A percentile compares a stretch with the other conserved stretches of the same genome.
Evolutionary conservation across 306 rosid genomes (phyloP).

Genomic region (Oemleria cerasiformis): DNA sequence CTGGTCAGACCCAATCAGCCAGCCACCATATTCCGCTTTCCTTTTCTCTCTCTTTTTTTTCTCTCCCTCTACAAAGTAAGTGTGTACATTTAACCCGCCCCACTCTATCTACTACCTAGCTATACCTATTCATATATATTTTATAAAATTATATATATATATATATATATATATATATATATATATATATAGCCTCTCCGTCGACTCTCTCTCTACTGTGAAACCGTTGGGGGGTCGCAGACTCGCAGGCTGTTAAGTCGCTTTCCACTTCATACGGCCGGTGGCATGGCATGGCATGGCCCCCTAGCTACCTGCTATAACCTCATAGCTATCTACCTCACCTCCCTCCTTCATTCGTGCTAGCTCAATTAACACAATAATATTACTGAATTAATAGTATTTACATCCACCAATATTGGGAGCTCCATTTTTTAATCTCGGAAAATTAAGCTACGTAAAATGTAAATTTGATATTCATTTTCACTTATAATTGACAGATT

Average conservation of each 20-base stretch:
- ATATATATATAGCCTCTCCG: background rate
- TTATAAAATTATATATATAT: too few relatives aligned
- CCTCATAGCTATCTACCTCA: background rate
- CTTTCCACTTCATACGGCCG: background rate
- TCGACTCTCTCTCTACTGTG: slow-evolving; percentile 7
- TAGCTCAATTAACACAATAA: background rate
- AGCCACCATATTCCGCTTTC: slow-evolving; percentile 3
- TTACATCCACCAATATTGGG: too few relatives aligned
- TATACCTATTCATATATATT: background rate
- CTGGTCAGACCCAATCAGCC: background rate
- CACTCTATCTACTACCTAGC: slow-evolving; percentile 1
- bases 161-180: too few relatives aligned
- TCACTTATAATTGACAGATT: too few relatives aligned
- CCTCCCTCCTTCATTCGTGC: slow-evolving; percentile 1
- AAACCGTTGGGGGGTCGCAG: slow-evolving; percentile 25
- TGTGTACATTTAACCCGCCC: background rate
- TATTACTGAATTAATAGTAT: too few relatives aligned
- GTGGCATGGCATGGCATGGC: slow-evolving; percentile 2
- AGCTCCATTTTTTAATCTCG: too few relatives aligned
- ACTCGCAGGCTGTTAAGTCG: background rate
- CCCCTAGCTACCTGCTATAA: background rate
- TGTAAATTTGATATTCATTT: too few relatives aligned
- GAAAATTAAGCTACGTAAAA: too few relatives aligned
- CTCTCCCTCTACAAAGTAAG: background rate
- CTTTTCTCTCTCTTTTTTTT: background rate